Base-by-base conservation (phyloP, 2,329 filamentous ascomycete genomes). In the Neobulgaria alba region DNA sequence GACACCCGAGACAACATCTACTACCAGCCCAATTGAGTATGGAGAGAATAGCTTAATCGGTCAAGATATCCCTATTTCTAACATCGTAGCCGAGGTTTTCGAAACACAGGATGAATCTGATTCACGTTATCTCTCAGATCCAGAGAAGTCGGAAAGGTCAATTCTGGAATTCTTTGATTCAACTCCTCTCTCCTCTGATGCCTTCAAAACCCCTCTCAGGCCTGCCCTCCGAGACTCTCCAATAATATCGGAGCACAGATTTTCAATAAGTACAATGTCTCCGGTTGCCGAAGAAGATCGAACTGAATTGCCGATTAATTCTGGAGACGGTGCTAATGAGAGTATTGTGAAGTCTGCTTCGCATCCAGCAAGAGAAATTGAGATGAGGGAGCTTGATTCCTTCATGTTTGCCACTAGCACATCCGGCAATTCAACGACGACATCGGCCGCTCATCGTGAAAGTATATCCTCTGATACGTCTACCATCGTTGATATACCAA, bases 401-500 rank as follows among this genome's bases (percentile, higher is more conserved):
- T 26, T 26, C 12, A n/a, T n/a, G n/a, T n/a, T n/a, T n/a, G n/a
- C n/a, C 8, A 38, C 45, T 15, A 41, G 21, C 31, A 26, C 7
- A 7, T 38, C 29, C 7, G 41, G 35, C 33, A 17, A 39, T 10
- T 47, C 47, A 17, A 35, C 36, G 2, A 35, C 34, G 8, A 33
- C n/a, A 3, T 37, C 45, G 4, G 36, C 46, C 14, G 40, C 21
- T 32, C 46, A 42, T 36, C 45, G 42, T 4, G 42, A 45, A 5
- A 55, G 50, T 33, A 39, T 43, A 17, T 42, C 42, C 18, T 56
- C 52, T 18, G 40, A 50, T 43, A 42, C 47, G 10, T 47, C 49
- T 16, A 53, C 49, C 9, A 42, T 51, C 9, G 39, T 49, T 8
- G 46, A 43, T 14, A 33, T 43, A 15, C 38, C 33, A 14, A 29